These are phyloP conservation scores for Neofusicoccum sp. DNA, from an alignment of 2,329 filamentous ascomycete genomes.

Conservation along the genomic window DNA sequence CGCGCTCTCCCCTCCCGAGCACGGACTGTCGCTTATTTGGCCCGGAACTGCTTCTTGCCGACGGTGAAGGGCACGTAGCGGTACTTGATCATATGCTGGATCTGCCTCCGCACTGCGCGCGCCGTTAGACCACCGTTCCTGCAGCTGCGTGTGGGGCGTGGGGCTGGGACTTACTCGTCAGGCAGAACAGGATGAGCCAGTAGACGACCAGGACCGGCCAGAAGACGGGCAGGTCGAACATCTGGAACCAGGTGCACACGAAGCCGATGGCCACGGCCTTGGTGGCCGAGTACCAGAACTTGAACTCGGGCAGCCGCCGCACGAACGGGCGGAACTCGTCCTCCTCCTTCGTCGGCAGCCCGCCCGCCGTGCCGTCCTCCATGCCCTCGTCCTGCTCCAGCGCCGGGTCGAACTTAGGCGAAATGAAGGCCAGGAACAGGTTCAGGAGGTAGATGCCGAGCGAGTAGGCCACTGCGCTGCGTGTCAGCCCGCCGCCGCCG, in stretches of 20 bases:
- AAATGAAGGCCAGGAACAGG: conserved; percentile 96
- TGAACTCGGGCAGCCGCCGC: conserved; percentile 93
- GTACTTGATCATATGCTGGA: conserved; percentile 99
- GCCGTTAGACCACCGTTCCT: conserved; percentile 9
- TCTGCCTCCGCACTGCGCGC: conserved; percentile 89
- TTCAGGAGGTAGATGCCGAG: conserved; percentile 98
- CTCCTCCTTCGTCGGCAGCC: conserved; percentile 89
- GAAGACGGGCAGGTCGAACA: conserved; percentile 98
- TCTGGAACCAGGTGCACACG: conserved; percentile 83
- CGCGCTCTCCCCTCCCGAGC: background rate
- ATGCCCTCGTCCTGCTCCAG: conserved; percentile 94
- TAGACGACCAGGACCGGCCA: conserved; percentile 98
- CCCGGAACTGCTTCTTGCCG: conserved; percentile 61
- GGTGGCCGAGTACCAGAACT: conserved; percentile 98
- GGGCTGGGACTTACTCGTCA: conserved; percentile 73
- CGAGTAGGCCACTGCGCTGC: conserved; percentile 78
- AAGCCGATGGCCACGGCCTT: conserved; percentile 81
- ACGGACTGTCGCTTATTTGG: conserved; percentile 5
- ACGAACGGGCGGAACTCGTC: conserved; percentile 99
- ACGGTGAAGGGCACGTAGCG: conserved; percentile 93
- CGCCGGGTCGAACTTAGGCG: conserved; percentile 97
- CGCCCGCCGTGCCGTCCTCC: conserved; percentile 78
- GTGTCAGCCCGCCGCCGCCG: background rate
- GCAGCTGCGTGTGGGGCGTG: background rate
- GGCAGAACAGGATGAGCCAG: conserved; percentile 92